Conservation (phyloP, 257 asterid species). For the Vinca minor region DNA sequence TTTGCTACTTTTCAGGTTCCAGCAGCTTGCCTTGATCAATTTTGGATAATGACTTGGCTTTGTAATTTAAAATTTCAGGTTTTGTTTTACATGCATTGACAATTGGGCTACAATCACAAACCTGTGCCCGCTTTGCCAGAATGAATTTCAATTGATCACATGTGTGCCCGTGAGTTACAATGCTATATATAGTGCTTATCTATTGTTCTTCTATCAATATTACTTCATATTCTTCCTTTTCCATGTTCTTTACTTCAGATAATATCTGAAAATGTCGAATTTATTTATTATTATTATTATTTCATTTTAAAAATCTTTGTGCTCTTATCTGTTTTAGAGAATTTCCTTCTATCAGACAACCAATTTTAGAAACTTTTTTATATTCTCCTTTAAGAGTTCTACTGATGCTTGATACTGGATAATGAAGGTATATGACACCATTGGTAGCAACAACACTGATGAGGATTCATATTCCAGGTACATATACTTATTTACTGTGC, state of each 20-base stretch:
- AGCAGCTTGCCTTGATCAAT: constrained; percentile 13
- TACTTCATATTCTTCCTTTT: constrained; percentile 7
- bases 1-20: constrained; percentile 7
- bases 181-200: constrained; percentile 11
- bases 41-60: constrained; percentile 16
- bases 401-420: constrained; percentile 24
- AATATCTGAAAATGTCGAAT: constrained; percentile 7
- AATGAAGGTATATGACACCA: constrained; percentile 83
- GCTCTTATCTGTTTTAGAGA: background rate
- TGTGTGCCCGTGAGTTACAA: constrained; percentile 93
- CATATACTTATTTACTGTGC: background rate
- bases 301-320: too few species aligned
- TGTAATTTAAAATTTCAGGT: constrained; percentile 55
- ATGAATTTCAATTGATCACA: constrained; percentile 91
- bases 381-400: constrained; percentile 1
- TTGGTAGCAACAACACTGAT: constrained; percentile 73
- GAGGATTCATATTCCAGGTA: constrained; percentile 72
- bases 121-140: constrained; percentile 96
- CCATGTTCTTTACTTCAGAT: background rate
- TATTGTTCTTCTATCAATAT: background rate
- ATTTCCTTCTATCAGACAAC: background rate
- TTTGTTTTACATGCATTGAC: constrained; percentile 98
- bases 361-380: background rate
- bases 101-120: constrained; percentile 98
- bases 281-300: background rate